Evolutionary conservation across 2,329 filamentous ascomycete genomes (phyloP).

Genomic region (Sclerotinia sclerotiorum): DNA sequence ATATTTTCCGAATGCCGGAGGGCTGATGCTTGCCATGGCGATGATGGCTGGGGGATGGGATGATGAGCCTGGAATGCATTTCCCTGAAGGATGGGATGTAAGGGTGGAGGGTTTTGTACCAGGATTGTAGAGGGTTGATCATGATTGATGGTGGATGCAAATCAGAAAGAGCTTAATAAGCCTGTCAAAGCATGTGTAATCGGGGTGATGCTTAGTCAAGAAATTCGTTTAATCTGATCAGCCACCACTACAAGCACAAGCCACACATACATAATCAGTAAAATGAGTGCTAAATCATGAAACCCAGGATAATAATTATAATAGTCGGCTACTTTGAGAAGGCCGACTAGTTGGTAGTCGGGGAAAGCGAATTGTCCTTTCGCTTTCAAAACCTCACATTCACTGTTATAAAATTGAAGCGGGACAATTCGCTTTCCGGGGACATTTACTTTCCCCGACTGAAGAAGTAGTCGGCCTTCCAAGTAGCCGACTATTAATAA

Average conservation of each 20-base stretch:
- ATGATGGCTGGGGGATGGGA: conserved; percentile 61
- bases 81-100: conserved; percentile 51
- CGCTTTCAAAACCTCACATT: too few relatives aligned
- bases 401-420: too few relatives aligned
- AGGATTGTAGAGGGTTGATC: conserved; percentile 59
- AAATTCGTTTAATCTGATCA: neutral
- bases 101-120: conserved; percentile 50
- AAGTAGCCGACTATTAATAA: too few relatives aligned
- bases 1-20: conserved; percentile 54
- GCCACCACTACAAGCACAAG: neutral
- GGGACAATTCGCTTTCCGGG: too few relatives aligned
- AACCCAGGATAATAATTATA: too few relatives aligned
- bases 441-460: too few relatives aligned
- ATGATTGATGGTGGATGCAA: conserved; percentile 44
- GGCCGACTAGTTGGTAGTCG: too few relatives aligned
- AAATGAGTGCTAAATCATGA: neutral
- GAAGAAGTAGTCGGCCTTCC: too few relatives aligned
- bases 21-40: conserved; percentile 52
- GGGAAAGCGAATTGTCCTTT: too few relatives aligned
- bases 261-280: neutral
- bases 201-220: neutral
- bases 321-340: too few relatives aligned
- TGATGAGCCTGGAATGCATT: conserved; percentile 46
- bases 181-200: neutral
- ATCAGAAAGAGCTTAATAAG: too few relatives aligned